Percentiles rank a stretch among this genome's conserved stretches.
Evolutionary conservation across 2,329 filamentous ascomycete species (phyloP).

Genomic region (Arthrobotrys entomopaga): DNA sequence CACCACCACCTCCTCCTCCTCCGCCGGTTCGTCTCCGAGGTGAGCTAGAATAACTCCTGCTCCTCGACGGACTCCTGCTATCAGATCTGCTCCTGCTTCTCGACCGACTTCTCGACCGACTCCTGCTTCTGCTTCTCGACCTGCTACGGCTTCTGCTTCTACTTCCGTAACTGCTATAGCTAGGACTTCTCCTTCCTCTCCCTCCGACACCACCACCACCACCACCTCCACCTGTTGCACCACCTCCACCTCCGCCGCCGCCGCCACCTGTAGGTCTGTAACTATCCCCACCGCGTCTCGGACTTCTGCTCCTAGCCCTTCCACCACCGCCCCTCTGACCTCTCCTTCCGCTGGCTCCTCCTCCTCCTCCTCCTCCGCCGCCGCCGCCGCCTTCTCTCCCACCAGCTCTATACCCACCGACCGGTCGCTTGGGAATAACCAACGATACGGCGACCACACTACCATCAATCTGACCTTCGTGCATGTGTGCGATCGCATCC

Average conservation of each 20-base stretch:
- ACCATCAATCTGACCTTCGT: slow-evolving; percentile 93
- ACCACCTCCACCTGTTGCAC: slow-evolving; percentile 55
- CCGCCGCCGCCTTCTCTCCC: slow-evolving; percentile 54
- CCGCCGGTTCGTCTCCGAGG: slow-evolving; percentile 29
- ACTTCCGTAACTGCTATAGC: slow-evolving; percentile 67
- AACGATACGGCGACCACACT: slow-evolving; percentile 86
- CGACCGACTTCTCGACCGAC: not conserved
- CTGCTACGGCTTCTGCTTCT: slow-evolving; percentile 47
- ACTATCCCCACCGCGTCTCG: slow-evolving; percentile 60
- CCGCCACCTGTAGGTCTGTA: slow-evolving; percentile 62
- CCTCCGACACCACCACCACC: slow-evolving; percentile 59
- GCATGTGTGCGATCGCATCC: slow-evolving; percentile 92
- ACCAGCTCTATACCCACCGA: slow-evolving; percentile 55
- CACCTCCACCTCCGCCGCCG: slow-evolving; percentile 54
- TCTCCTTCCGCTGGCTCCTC: slow-evolving; percentile 61
- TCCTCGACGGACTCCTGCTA: slow-evolving; percentile 31
- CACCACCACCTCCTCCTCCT: slow-evolving; percentile 31
- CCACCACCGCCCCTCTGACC: slow-evolving; percentile 40
- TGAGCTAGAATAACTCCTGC: slow-evolving; percentile 43
- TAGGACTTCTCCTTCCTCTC: slow-evolving; percentile 72
- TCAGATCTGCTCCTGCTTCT: slow-evolving; percentile 62
- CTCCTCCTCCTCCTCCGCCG: slow-evolving; percentile 56
- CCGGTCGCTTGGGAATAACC: slow-evolving; percentile 79
- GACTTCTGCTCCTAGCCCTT: slow-evolving; percentile 55
- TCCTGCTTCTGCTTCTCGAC: slow-evolving; percentile 14